Evolutionary conservation across 2,329 filamentous ascomycete genomes (phyloP), one percentile per base, ranked within the genome.

Genomic region (Nannizziopsis barbatae): DNA sequence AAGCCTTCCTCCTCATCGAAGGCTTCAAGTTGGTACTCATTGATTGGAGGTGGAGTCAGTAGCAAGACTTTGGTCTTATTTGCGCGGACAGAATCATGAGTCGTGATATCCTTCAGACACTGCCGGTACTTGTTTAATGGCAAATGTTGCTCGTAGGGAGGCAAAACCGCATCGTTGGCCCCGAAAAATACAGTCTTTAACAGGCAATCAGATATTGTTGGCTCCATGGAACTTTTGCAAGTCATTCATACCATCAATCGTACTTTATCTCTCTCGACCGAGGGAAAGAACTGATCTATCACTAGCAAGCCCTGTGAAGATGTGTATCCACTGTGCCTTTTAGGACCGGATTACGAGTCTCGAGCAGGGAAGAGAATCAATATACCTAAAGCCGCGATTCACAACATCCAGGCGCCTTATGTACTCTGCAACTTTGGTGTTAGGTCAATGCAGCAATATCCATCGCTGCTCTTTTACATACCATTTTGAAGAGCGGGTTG

Each of bases 101-200:
- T 79, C 58, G 93, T 69, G 56, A 96, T 86, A 20, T 70, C 71
- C 54, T 65, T 73, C 42, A 95, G 67, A 60, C 95, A 93, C 48
- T 75, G 67, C 62, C 77, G 80, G 71, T 87, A 96, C 52, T 79
- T 68, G 1, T 81, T 75, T n/a, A 95, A 65, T 0, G 86, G 78
- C 6, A 96, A 77, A 63, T 90, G 80, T 65, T 96, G 92, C 8
- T 72, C 71, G 44, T 78, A 80, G 33, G 76, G 69, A 2, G 79
- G 75, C 2, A 93, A 65, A 47, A 81, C 81, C 2, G 90, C 83
- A 65, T 96, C 92, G 62, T 98, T 96, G 57, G 92, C 86, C 14
- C 92, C 92, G 52, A 95, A 81, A 55, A 94, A 82, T 50, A 95
- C 68, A 35, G 84, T 71, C 84, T 88, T 50, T 12, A 45, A 32